Evolutionary conservation across 805 yeast genomes (phyloP), one percentile per base, ranked within the genome.

Genomic region (Monosporozyma yasuniensis): DNA sequence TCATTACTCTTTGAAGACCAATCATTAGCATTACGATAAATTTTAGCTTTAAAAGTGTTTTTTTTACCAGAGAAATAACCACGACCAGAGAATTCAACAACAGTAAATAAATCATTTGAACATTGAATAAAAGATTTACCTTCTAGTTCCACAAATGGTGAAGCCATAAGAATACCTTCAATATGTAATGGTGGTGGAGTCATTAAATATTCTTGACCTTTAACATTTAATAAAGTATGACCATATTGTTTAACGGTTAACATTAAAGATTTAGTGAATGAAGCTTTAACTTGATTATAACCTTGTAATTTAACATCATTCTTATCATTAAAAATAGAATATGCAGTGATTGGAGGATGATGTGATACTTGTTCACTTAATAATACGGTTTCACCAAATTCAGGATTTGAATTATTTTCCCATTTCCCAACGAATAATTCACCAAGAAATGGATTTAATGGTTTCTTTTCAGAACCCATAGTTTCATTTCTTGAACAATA

Each of bases 281-380:
- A 79, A 23, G 97, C 90, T 67, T 80, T 85, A 61, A 91, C 79
- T 38, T 91, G 91, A 63, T 87, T 90, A 71, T 87, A 91, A 48
- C 99, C 99, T 67, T 90, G 86, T 54, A 89, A 72, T 41, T 72
- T 69, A 23, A 84, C 83, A 32, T 82, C 76, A 65, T 83, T 76
- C 60, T 80, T 78, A 54, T 81, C 85, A 65, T 89, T 89, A 61
- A 78, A 71, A 50, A 93, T 78, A 42, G 89, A 79, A 65, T 89
- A 93, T 6, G 93, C 97, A n/a, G 98, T 90, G 34, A 86, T 83
- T 23, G 99, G 98, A 16, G 99, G 99, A 67, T 93, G 99, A 70
- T 93, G 99, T 54, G 90, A 82, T 12, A 93, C 97, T 70, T 93
- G 99, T 69, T 93, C 99, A 55, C 90, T 80, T 49, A 88, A 70